phyloP scores from a whole-genome alignment of 129 eudicot species.

The Helianthus tuberosus region DNA sequence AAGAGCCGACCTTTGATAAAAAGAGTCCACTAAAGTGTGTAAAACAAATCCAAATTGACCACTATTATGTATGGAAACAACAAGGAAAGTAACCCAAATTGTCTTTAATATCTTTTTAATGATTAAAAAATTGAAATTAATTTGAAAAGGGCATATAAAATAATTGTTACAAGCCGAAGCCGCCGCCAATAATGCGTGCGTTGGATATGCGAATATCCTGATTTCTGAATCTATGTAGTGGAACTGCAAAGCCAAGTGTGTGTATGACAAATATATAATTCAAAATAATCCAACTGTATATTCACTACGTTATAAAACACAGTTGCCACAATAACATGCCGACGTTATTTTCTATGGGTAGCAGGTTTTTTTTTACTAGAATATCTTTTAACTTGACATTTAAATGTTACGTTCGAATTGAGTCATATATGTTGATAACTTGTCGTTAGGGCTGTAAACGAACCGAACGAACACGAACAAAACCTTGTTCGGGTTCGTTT shows the following conservation, averaged over 20 bases:
- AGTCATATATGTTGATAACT: no score
- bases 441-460: no score
- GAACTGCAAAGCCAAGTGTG: not conserved
- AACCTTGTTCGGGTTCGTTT: no score
- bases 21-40: not conserved
- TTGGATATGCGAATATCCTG: not conserved
- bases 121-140: not conserved
- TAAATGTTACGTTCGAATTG: no score
- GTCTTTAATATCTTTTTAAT: not conserved
- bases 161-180: not conserved
- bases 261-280: no score
- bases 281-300: no score
- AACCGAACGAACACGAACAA: no score
- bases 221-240: not conserved
- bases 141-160: not conserved
- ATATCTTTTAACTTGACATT: no score
- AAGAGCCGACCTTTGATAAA: not conserved
- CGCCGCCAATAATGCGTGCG: not conserved
- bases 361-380: no score
- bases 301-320: no score
- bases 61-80: not conserved
- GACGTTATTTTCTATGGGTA: no score
- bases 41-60: not conserved
- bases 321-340: no score
- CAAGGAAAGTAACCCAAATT: not conserved